A percentile compares a stretch with the other conserved stretches of the same genome.
These are phyloP conservation scores for Penicillium sp. DNA, from an alignment of 2,329 filamentous ascomycete species.

Conservation along the genomic window DNA sequence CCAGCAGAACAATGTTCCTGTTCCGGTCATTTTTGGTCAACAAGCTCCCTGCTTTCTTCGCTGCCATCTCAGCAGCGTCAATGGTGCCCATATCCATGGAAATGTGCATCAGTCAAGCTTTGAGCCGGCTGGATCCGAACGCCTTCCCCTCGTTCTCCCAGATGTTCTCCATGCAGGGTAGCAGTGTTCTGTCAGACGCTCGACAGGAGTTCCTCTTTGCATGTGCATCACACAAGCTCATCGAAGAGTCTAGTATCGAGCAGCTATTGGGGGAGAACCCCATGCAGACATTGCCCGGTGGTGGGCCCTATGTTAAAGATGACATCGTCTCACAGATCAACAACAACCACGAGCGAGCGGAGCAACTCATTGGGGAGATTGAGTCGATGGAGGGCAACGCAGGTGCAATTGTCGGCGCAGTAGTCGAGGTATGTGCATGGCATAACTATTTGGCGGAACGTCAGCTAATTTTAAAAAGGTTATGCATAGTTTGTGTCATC, in stretches of 20 bases:
- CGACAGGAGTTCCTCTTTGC: constrained; percentile 84
- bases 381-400: constrained; percentile 92
- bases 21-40: constrained; percentile 85
- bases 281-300: constrained; percentile 73
- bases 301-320: constrained; percentile 75
- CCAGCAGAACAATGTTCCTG: constrained; percentile 63
- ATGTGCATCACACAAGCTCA: constrained; percentile 83
- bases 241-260: constrained; percentile 75
- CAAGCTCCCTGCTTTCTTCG: constrained; percentile 64
- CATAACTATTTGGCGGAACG: not conserved
- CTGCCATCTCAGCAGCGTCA: constrained; percentile 57
- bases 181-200: constrained; percentile 64
- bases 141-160: constrained; percentile 66
- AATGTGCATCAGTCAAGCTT: constrained; percentile 65
- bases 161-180: constrained; percentile 62
- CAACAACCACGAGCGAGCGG: constrained; percentile 71
- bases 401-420: constrained; percentile 77
- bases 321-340: constrained; percentile 76
- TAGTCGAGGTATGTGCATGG: constrained; percentile 62
- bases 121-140: constrained; percentile 63
- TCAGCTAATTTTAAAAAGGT: constrained; percentile 36
- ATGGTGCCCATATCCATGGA: constrained; percentile 63
- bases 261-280: constrained; percentile 80
- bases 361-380: constrained; percentile 76
- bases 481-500: constrained; percentile 58